Evolutionary conservation across 768 basidiomycete genomes (phyloP).

Genomic region (Hygrocybe punicea): DNA sequence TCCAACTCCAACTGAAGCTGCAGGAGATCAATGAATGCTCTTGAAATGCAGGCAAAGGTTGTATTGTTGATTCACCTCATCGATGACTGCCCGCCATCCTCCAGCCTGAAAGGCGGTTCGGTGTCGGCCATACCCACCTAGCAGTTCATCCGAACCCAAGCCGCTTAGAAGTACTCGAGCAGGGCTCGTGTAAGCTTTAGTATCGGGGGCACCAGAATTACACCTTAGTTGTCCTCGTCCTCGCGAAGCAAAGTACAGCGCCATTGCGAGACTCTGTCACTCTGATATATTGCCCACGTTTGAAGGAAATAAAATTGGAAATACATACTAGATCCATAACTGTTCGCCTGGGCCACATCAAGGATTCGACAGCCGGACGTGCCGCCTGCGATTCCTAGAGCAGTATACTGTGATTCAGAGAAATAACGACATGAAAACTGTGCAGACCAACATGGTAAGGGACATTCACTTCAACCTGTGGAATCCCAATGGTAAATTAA

Average conservation of each 20-base stretch:
- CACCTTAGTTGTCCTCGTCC: constrained; percentile 61
- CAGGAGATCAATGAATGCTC: neutral
- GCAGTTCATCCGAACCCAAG: constrained; percentile 90
- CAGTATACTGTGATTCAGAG: constrained; percentile 8
- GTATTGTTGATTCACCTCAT: constrained; percentile 78
- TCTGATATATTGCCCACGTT: neutral
- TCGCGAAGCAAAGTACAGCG: constrained; percentile 89
- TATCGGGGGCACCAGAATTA: constrained; percentile 27
- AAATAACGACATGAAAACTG: neutral
- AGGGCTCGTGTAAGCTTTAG: constrained; percentile 58
- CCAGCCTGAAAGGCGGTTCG: constrained; percentile 63
- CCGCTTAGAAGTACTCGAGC: constrained; percentile 88
- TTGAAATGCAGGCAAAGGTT: neutral
- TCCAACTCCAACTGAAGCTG: constrained; percentile 88
- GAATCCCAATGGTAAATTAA: constrained; percentile 11
- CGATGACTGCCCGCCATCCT: constrained; percentile 74
- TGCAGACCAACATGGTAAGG: constrained; percentile 58
- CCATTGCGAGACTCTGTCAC: constrained; percentile 82
- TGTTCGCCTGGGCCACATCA: constrained; percentile 77
- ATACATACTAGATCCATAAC: constrained; percentile 85
- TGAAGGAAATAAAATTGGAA: neutral
- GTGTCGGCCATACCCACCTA: constrained; percentile 93
- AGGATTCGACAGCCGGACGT: constrained; percentile 52
- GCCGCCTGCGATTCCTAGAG: constrained; percentile 63
- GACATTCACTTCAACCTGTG: constrained; percentile 80